Conservation (phyloP, 805 yeast genomes). For the Pichia membranifaciens region DNA sequence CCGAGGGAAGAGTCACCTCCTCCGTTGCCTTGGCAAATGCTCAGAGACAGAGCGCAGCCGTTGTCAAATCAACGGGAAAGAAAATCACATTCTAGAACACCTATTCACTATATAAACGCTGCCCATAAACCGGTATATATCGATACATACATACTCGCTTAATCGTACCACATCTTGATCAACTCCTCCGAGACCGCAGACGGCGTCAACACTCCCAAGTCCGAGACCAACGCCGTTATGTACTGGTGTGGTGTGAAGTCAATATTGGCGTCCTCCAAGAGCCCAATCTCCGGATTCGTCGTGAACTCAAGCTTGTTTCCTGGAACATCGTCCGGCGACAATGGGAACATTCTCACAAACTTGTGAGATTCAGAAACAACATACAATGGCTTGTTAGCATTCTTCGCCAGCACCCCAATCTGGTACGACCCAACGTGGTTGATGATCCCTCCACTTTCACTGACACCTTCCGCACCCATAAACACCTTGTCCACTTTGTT, state of each 20-base stretch:
- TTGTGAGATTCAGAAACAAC: slow-evolving; percentile 94
- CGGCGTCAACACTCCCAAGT: slow-evolving; percentile 93
- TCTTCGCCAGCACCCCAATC: slow-evolving; percentile 85
- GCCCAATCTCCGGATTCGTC: slow-evolving; percentile 26
- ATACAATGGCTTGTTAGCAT: slow-evolving; percentile 87
- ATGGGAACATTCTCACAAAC: slow-evolving; percentile 92
- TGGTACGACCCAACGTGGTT: slow-evolving; percentile 94
- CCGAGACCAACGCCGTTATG: slow-evolving; percentile 93
- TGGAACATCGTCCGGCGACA: slow-evolving; percentile 88
- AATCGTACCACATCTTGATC: slow-evolving; percentile 97
- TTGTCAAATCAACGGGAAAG: slow-evolving; percentile 87
- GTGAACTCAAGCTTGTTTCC: slow-evolving; percentile 37
- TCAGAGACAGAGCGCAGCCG: slow-evolving; percentile 82
- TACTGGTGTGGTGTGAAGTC: slow-evolving; percentile 96
- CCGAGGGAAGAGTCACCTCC: slow-evolving; percentile 50
- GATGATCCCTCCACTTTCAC: slow-evolving; percentile 97
- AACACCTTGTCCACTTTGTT: slow-evolving; percentile 89
- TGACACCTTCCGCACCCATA: slow-evolving; percentile 99
- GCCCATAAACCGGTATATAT: not conserved
- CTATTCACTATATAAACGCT: slow-evolving; percentile 1
- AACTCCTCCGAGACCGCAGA: slow-evolving; percentile 98
- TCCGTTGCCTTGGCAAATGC: slow-evolving; percentile 86
- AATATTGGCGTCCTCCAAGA: slow-evolving; percentile 47
- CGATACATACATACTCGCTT: slow-evolving; percentile 11
- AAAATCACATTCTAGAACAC: slow-evolving; percentile 58